Evolutionary conservation across 257 asterid genomes (phyloP).

Genomic region (Petunia secreta): DNA sequence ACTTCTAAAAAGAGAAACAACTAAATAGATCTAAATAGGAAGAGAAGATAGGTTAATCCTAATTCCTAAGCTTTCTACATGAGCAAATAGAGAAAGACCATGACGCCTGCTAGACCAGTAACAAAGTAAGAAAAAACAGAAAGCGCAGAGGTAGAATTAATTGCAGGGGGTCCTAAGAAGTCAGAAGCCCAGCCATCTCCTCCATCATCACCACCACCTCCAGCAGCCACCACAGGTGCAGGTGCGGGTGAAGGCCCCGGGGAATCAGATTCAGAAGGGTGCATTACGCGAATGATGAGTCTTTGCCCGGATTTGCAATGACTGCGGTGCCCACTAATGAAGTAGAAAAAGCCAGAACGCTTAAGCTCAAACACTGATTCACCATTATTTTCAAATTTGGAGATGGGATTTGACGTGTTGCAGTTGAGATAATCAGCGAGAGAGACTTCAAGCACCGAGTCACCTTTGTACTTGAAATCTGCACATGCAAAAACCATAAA

Average conservation of each 20-base stretch:
- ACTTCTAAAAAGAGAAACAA: background rate
- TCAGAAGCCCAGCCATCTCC: slow-evolving; percentile 28
- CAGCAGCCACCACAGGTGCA: background rate
- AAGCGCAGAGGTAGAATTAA: slow-evolving; percentile 36
- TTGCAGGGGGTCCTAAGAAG: slow-evolving; percentile 33
- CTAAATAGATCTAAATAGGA: background rate
- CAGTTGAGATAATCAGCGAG: slow-evolving; percentile 53
- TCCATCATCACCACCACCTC: slow-evolving; percentile 28
- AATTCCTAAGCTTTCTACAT: slow-evolving; percentile 31
- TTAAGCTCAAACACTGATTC: slow-evolving; percentile 50
- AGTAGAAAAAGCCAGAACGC: slow-evolving; percentile 59
- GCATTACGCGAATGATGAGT: slow-evolving; percentile 69
- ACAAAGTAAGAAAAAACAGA: slow-evolving; percentile 37
- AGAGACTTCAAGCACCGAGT: slow-evolving; percentile 67
- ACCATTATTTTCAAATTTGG: slow-evolving; percentile 56
- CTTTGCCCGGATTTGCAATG: slow-evolving; percentile 70
- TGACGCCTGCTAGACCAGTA: slow-evolving; percentile 36
- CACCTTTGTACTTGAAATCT: slow-evolving; percentile 69
- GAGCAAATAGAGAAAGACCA: slow-evolving; percentile 36
- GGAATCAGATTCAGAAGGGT: slow-evolving; percentile 44
- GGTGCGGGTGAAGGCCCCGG: slow-evolving; percentile 40
- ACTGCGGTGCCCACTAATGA: slow-evolving; percentile 68
- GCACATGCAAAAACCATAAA: background rate
- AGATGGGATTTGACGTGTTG: slow-evolving; percentile 54
- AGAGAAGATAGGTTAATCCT: background rate